Base-by-base conservation (phyloP, 371 early-diverging fungal species). In the Cokeromyces recurvatus region DNA sequence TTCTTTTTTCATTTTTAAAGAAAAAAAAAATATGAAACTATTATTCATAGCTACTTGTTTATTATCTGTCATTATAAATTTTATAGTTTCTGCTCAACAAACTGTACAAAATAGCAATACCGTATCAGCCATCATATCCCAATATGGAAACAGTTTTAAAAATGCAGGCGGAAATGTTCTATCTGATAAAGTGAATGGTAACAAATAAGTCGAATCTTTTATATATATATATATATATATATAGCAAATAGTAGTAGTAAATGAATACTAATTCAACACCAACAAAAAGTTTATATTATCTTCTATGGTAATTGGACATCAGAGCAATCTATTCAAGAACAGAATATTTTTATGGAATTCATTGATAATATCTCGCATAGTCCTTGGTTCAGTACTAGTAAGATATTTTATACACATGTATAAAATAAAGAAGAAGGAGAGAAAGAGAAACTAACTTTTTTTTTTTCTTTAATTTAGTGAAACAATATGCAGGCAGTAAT, bases 301-400 rank as follows among this genome's bases (percentile, higher is more conserved):
- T 79, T 71, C 45, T 79, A 79, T 48, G 79, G 79, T 25, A 52
- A 67, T 22, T 77, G 77, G 77, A 46, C 55, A 16, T 64, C 68
- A 16, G 12, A 44, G 31, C 45, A 73, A 22, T 37, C 54, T 25
- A 48, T 52, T 16, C 47, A 52, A 32, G 68, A 74, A 7, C 71
- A 70, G 36, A 52, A 47, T 9, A 70, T 51, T n/a, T 62, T 77
- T 43, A 47, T 74, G 64, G 51, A 66, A 35, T 79, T 79, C 52
- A 29, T 73, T 32, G 63, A 64, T 31, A 64, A 64, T 34, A 55
- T 79, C 38, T 73, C 74, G 8, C 32, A 41, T 10, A 64, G 71
- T 14, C 29, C 59, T 31, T 79, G 74, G 73, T 79, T 74, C 52
- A 59, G 23, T 22, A 55, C 62, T n/a, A 55, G 71, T 73, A 67